These are phyloP conservation scores for Rossbeevera mucosa DNA, from an alignment of 768 basidiomycete genomes.

Conservation along the genomic window DNA sequence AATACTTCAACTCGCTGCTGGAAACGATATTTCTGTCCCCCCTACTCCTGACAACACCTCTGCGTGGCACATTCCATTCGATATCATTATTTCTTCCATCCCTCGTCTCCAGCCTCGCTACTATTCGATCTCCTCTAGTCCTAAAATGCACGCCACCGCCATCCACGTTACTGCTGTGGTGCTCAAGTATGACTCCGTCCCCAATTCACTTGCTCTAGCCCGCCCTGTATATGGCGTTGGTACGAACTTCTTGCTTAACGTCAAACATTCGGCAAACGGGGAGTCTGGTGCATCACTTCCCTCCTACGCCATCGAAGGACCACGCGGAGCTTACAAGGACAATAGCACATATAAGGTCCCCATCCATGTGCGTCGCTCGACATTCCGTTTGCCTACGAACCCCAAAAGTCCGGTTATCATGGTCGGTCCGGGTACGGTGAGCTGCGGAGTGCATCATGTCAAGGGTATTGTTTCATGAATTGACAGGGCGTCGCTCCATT, in stretches of 20 bases:
- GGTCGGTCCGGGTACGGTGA: slow-evolving; percentile 96
- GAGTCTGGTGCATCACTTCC: slow-evolving; percentile 57
- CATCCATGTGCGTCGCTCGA: slow-evolving; percentile 91
- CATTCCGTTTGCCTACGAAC: slow-evolving; percentile 95
- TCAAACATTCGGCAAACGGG: slow-evolving; percentile 69
- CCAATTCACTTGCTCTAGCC: slow-evolving; percentile 45
- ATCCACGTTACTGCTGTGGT: slow-evolving; percentile 97
- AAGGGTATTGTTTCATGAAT: slow-evolving; percentile 5
- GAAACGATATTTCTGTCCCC: slow-evolving; percentile 56
- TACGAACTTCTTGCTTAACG: slow-evolving; percentile 92
- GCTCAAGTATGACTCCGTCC: slow-evolving; percentile 79
- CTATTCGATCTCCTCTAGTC: slow-evolving; percentile 97
- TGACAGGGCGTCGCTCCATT: slow-evolving; percentile 95
- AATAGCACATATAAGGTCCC: slow-evolving; percentile 78
- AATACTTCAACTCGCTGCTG: slow-evolving; percentile 85
- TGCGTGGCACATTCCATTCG: slow-evolving; percentile 90
- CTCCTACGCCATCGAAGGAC: slow-evolving; percentile 83
- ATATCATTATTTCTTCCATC: slow-evolving; percentile 90
- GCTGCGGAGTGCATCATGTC: slow-evolving; percentile 27
- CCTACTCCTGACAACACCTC: slow-evolving; percentile 77
- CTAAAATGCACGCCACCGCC: slow-evolving; percentile 81
- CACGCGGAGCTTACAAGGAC: slow-evolving; percentile 75
- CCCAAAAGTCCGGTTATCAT: slow-evolving; percentile 99
- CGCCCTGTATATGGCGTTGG: slow-evolving; percentile 86
- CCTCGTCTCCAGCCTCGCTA: slow-evolving; percentile 94